phyloP scores from a whole-genome alignment of 441 rosid genomes.

The Arabidopsis lyrata region DNA sequence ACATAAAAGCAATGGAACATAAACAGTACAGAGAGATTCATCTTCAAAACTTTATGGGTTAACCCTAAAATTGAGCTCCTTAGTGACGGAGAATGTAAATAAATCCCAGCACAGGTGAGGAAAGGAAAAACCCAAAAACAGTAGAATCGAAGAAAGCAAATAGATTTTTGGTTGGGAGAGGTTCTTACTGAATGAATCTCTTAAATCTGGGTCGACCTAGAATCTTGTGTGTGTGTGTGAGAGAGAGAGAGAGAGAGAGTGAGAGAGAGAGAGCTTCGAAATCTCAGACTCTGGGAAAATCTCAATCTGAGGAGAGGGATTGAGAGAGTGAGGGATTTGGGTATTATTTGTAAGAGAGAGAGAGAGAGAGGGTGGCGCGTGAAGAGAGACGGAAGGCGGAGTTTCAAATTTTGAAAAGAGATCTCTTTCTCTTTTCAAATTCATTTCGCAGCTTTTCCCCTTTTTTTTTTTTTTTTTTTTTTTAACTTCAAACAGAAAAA shows the following conservation, averaged over 20 bases:
- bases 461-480: neutral
- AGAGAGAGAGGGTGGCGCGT: conserved; percentile 38
- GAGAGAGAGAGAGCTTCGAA: conserved; percentile 20
- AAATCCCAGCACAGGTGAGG: neutral
- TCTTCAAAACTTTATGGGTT: neutral
- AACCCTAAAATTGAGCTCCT: conserved; percentile 10
- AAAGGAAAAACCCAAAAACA: conserved; percentile 13
- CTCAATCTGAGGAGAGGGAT: neutral
- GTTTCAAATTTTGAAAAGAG: conserved; percentile 46
- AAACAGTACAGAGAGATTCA: conserved; percentile 13
- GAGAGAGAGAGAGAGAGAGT: neutral
- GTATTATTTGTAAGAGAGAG: conserved; percentile 20
- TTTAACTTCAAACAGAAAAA: neutral
- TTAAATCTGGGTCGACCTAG: conserved; percentile 26
- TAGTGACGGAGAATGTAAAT: neutral
- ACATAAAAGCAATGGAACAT: neutral
- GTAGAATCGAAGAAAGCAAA: conserved; percentile 17
- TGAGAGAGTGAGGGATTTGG: neutral
- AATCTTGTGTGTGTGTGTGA: neutral
- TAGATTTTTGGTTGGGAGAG: neutral
- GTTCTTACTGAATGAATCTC: conserved; percentile 22
- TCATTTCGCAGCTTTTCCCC: conserved; percentile 19
- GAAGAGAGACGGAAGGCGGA: conserved; percentile 37
- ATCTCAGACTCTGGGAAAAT: neutral
- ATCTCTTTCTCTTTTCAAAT: conserved; percentile 36